These are phyloP conservation scores for Lactifluus pinguis DNA, from an alignment of 768 basidiomycete genomes.

Conservation along the genomic window DNA sequence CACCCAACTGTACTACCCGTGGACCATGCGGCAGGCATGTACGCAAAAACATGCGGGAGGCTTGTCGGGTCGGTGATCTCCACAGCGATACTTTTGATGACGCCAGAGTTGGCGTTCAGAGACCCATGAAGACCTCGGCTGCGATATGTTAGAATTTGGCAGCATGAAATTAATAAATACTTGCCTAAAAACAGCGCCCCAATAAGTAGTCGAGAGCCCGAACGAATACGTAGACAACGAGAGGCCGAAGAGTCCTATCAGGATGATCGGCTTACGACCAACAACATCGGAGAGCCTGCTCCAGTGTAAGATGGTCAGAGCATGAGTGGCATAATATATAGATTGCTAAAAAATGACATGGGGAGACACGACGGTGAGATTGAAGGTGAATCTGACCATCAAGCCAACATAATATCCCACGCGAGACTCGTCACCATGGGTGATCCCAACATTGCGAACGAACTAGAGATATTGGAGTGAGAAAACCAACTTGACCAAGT, in stretches of 20 bases:
- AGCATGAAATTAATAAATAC: too few species aligned
- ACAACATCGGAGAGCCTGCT: too few species aligned
- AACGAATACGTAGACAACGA: constrained; percentile 62
- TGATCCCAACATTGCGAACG: too few species aligned
- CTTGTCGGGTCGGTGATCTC: constrained; percentile 69
- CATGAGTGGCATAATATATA: constrained; percentile 69
- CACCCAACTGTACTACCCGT: constrained; percentile 40
- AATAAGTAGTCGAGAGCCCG: constrained; percentile 54
- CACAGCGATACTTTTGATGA: constrained; percentile 65
- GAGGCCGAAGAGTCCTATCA: too few species aligned
- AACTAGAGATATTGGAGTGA: constrained; percentile 32
- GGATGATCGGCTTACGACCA: too few species aligned
- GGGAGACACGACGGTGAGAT: neutral
- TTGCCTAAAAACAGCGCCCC: too few species aligned
- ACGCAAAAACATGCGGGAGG: constrained; percentile 59
- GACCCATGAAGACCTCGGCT: constrained; percentile 65
- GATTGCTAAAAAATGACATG: constrained; percentile 45
- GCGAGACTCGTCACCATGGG: too few species aligned
- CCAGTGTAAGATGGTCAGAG: constrained; percentile 24
- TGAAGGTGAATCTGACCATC: constrained; percentile 24
- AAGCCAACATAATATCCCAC: too few species aligned
- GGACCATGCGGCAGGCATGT: constrained; percentile 48
- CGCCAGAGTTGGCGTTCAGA: constrained; percentile 59
- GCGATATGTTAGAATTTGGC: constrained; percentile 19
- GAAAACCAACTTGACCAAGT: neutral